A percentile compares a stretch with the other conserved stretches of the same genome.
Evolutionary conservation across 345 rosid genomes (phyloP).

Genomic region (Triadica sebifera): DNA sequence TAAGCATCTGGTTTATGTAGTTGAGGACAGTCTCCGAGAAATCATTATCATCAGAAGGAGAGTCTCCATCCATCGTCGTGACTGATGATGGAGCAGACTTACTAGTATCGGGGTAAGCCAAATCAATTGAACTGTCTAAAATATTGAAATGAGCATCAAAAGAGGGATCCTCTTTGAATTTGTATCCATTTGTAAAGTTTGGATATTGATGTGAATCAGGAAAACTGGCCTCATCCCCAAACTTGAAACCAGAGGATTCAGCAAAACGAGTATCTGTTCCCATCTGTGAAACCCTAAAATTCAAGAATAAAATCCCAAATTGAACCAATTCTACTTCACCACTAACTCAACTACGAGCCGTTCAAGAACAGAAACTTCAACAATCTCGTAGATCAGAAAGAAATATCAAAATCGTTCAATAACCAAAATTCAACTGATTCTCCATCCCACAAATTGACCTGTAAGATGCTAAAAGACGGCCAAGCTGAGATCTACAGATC

Average conservation of each 20-base stretch:
- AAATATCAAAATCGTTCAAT: too few species aligned
- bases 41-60: constrained; percentile 52
- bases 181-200: constrained; percentile 32
- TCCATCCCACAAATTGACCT: background rate
- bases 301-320: constrained; percentile 3
- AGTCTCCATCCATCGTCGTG: constrained; percentile 25
- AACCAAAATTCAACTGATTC: background rate
- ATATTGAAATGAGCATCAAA: constrained; percentile 26
- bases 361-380: background rate
- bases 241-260: constrained; percentile 13
- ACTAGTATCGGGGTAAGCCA: constrained; percentile 27
- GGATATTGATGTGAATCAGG: constrained; percentile 3
- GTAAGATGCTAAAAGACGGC: background rate
- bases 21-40: constrained; percentile 51
- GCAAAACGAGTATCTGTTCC: constrained; percentile 25
- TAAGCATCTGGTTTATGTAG: constrained; percentile 59
- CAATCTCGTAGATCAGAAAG: background rate
- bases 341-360: background rate
- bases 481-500: background rate
- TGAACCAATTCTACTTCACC: background rate
- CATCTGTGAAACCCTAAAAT: constrained; percentile 15
- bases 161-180: constrained; percentile 34
- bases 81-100: constrained; percentile 17
- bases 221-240: constrained; percentile 13
- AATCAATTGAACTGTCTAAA: constrained; percentile 20